These are phyloP conservation scores for Penicillium alfredii DNA, from an alignment of 495 filamentous ascomycete genomes.

Conservation along the genomic window DNA sequence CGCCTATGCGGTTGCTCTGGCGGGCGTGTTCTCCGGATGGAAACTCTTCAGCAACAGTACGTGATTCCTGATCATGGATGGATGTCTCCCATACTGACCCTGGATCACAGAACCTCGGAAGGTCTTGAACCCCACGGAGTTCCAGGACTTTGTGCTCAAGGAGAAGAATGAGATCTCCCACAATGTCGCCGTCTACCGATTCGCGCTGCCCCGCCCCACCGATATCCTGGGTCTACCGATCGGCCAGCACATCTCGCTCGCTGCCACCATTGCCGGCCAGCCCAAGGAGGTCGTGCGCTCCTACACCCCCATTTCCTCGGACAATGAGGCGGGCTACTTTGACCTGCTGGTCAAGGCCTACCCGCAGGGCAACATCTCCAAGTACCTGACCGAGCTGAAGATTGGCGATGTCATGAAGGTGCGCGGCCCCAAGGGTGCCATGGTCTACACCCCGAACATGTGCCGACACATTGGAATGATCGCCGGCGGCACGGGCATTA, in stretches of 20 bases:
- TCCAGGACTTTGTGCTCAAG: constrained; percentile 83
- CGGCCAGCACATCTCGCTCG: constrained; percentile 96
- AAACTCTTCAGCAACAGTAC: constrained; percentile 49
- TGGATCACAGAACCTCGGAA: constrained; percentile 56
- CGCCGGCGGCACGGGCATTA: constrained; percentile 95
- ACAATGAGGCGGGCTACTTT: constrained; percentile 88
- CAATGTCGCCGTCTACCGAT: constrained; percentile 98
- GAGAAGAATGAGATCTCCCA: constrained; percentile 91
- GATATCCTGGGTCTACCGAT: constrained; percentile 93
- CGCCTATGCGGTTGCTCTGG: constrained; percentile 62
- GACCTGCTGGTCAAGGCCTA: constrained; percentile 97
- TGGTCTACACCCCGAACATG: constrained; percentile 95
- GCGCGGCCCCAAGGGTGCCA: constrained; percentile 89
- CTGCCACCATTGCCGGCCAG: constrained; percentile 67
- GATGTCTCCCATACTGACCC: background rate
- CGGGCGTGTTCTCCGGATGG: constrained; percentile 54
- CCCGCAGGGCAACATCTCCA: constrained; percentile 91
- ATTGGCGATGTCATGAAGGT: constrained; percentile 86
- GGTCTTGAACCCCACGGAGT: constrained; percentile 77
- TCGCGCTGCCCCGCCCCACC: constrained; percentile 66
- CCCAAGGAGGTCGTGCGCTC: constrained; percentile 88
- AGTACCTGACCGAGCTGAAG: constrained; percentile 74
- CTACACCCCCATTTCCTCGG: constrained; percentile 93
- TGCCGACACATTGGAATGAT: constrained; percentile 95
- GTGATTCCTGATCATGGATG: constrained; percentile 7